Evolutionary conservation across 306 rosid species (phyloP).

Genomic region (Castanea sativa): DNA sequence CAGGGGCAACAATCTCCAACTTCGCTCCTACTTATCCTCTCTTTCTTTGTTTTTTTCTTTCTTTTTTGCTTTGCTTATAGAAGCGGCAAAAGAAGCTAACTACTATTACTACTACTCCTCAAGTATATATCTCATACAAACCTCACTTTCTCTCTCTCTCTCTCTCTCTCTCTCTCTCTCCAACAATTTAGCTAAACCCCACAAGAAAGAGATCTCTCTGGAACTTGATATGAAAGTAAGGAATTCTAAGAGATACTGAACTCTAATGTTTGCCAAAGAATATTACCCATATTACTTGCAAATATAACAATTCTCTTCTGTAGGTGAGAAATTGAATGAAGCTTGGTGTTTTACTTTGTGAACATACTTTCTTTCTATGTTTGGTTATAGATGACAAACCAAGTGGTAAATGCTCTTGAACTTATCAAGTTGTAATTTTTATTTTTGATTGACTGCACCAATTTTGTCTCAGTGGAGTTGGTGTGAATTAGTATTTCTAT

Average conservation of each 20-base stretch:
- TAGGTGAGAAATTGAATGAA: no score
- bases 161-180: conserved; percentile 14
- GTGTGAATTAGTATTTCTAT: not conserved
- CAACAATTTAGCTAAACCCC: conserved; percentile 37
- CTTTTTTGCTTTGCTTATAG: conserved; percentile 50
- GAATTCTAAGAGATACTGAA: no score
- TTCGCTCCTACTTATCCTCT: conserved; percentile 27
- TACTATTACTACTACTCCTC: no score
- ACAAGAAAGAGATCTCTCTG: conserved; percentile 69
- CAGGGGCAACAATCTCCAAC: conserved; percentile 16
- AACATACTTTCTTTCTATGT: not conserved
- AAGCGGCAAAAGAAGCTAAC: conserved; percentile 43
- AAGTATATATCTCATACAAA: conserved; percentile 22
- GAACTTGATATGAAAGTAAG: conserved; percentile 16
- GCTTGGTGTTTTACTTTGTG: conserved; percentile 8
- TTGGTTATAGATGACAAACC: conserved; percentile 7
- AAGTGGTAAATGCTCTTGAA: conserved; percentile 24
- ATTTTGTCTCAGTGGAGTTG: not conserved
- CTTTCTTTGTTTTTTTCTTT: conserved; percentile 16
- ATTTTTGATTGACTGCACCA: conserved; percentile 21
- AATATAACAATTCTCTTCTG: not conserved
- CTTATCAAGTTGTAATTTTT: conserved; percentile 21
- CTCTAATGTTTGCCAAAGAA: not conserved
- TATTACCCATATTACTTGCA: no score
- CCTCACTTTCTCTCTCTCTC: not conserved